Base-by-base conservation (phyloP, 768 basidiomycete genomes). In the Rhizopogon rudus region DNA sequence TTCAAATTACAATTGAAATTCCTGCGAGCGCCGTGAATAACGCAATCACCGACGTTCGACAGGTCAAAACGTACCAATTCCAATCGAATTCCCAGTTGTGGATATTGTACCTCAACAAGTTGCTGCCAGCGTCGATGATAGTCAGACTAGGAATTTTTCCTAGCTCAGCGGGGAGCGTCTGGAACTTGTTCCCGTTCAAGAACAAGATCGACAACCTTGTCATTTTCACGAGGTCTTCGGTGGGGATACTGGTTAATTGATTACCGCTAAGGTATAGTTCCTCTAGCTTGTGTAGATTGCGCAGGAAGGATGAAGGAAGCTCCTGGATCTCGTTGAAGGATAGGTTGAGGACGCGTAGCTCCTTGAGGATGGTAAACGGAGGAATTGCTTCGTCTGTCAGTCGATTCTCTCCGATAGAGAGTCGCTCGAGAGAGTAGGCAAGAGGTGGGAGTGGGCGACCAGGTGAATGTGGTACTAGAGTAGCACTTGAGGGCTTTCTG, bases 21-120 rank as follows among this genome's bases (percentile, higher is more conserved):
- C 95, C 96, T 97, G 60, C 6, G 41, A 5, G 46, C 31, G 41
- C 12, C 39, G 40, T 53, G 51, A 54, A 41, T 6, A 48, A 54
- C 28, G 25, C 10, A 57, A 6, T 54, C 37, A 20, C 52, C 3
- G 10, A 17, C 1, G 6, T 61, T 49, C 42, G n/a, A 10, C 31
- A 44, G 20, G 20, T 54, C 20, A 2, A 35, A 13, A 51, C 83
- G 48, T 60, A 96, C 96, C 97, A 98, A 68, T 99, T 98, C 95
- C 95, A 98, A 72, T 99, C 97, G 69, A 94, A 98, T 68, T 96
- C 92, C 88, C 88, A 94, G 65, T 99, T 99, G 61, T 92, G 90
- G 62, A 97, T 93, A 67, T 98, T 99, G 72, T 98, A 98, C 79
- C 90, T 92, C 71, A 99, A 76, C 52, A 84, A 71, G 68, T 99